phyloP scores from a whole-genome alignment of 805 yeast species.

The Candida jianshihensis region DNA sequence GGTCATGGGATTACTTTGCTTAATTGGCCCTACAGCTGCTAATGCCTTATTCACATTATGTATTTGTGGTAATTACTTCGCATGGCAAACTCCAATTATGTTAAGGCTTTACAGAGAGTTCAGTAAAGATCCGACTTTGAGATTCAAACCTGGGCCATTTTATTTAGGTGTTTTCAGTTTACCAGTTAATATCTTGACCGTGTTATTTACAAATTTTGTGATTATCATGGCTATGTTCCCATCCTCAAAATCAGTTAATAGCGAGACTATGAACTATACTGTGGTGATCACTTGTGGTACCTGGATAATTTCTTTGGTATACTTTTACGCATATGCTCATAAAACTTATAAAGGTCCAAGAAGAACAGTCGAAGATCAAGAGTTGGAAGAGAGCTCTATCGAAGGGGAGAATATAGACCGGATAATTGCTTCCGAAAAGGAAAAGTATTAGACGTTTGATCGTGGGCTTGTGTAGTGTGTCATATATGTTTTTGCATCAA shows the following conservation, averaged over 20 bases:
- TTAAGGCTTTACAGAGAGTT: constrained; percentile 33
- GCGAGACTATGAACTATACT: constrained; percentile 57
- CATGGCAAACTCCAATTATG: constrained; percentile 58
- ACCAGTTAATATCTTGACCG: constrained; percentile 38
- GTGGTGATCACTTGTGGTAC: constrained; percentile 56
- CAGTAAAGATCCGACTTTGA: constrained; percentile 28
- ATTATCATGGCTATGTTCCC: constrained; percentile 59
- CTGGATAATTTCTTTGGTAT: constrained; percentile 46
- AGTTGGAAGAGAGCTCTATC: not conserved
- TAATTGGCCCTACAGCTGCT: constrained; percentile 56
- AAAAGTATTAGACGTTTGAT: not conserved
- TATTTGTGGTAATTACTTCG: constrained; percentile 54
- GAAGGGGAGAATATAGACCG: not conserved
- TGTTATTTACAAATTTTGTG: constrained; percentile 41
- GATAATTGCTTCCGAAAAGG: not conserved
- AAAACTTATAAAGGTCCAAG: constrained; percentile 53
- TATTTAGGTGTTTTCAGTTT: constrained; percentile 45
- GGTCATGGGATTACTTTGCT: constrained; percentile 47
- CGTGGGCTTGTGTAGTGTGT: no score
- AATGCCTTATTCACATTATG: constrained; percentile 61
- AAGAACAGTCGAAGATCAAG: constrained; percentile 2
- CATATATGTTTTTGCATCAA: no score
- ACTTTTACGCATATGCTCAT: constrained; percentile 46
- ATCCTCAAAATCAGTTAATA: constrained; percentile 29
- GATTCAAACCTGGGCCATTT: constrained; percentile 57